Percentiles rank a stretch among this genome's conserved stretches.
Evolutionary conservation across 2,329 filamentous ascomycete species (phyloP).

Genomic region (Chaetomiaceae sp.): DNA sequence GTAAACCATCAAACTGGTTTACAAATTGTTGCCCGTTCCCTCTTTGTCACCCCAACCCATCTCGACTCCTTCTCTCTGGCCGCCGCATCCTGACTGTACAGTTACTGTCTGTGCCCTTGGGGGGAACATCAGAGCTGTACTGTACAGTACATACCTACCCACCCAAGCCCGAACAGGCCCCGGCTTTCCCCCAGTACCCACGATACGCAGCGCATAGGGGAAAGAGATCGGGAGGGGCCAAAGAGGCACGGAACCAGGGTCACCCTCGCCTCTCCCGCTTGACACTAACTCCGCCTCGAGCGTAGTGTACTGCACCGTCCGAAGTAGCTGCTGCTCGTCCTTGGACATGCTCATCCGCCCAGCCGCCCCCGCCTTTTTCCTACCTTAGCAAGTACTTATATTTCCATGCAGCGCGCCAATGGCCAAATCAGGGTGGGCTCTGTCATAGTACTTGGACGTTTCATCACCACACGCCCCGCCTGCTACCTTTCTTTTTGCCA

Average conservation of each 20-base stretch:
- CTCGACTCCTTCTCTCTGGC: constrained; percentile 4
- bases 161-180: constrained; percentile 12
- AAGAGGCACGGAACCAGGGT: constrained; percentile 25
- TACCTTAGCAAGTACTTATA: constrained; percentile 29
- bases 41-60: constrained; percentile 6
- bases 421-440: constrained; percentile 44
- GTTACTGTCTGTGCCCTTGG: not conserved
- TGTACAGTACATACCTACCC: too few relatives aligned
- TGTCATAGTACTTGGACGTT: constrained; percentile 37
- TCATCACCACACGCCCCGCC: constrained; percentile 41
- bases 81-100: not conserved
- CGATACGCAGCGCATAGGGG: not conserved
- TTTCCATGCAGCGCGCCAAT: constrained; percentile 33
- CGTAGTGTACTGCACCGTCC: constrained; percentile 11
- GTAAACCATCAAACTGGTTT: constrained; percentile 21
- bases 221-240: constrained; percentile 22
- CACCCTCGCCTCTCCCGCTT: constrained; percentile 26
- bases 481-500: constrained; percentile 32
- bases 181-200: constrained; percentile 7
- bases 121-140: not conserved
- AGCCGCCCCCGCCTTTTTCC: constrained; percentile 28
- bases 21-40: constrained; percentile 23
- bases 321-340: constrained; percentile 15
- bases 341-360: constrained; percentile 20
- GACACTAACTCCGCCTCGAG: constrained; percentile 26